These are phyloP conservation scores for Alternaria infectoria DNA, from an alignment of 2,329 filamentous ascomycete genomes.

Conservation along the genomic window DNA sequence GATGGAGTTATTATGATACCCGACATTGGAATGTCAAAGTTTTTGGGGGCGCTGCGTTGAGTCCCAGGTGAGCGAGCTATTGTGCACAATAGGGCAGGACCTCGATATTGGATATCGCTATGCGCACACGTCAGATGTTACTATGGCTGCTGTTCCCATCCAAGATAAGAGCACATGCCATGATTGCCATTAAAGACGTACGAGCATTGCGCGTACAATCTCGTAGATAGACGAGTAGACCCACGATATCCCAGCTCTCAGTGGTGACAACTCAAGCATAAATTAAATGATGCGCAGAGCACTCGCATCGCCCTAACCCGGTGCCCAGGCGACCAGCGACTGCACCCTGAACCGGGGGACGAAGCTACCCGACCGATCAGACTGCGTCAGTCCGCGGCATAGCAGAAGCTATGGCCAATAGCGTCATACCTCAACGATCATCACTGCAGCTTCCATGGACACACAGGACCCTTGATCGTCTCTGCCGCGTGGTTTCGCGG, in stretches of 20 bases:
- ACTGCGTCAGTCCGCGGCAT: neutral
- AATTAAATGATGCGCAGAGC: neutral
- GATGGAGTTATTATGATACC: slow-evolving; percentile 8
- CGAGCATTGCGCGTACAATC: neutral
- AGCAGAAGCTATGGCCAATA: slow-evolving; percentile 12
- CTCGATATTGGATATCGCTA: neutral
- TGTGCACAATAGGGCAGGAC: neutral
- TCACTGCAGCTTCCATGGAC: neutral
- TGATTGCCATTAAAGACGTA: neutral
- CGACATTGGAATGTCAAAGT: slow-evolving; percentile 12
- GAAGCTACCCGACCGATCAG: neutral
- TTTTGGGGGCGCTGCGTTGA: neutral
- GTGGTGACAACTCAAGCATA: neutral
- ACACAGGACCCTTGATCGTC: slow-evolving; percentile 6
- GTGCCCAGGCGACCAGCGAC: neutral
- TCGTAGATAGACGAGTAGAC: neutral
- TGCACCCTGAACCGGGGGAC: neutral
- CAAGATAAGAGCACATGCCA: too few relatives aligned
- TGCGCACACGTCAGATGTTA: neutral
- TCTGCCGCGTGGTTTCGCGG: slow-evolving; percentile 2
- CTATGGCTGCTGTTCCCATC: neutral
- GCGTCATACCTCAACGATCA: slow-evolving; percentile 5
- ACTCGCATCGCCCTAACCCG: neutral
- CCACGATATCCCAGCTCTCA: neutral
- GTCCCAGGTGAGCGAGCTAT: neutral